A percentile compares a stretch with the other conserved stretches of the same genome.
These are phyloP conservation scores for Penicillium goetzii DNA, from an alignment of 495 filamentous ascomycete species.

Conservation along the genomic window DNA sequence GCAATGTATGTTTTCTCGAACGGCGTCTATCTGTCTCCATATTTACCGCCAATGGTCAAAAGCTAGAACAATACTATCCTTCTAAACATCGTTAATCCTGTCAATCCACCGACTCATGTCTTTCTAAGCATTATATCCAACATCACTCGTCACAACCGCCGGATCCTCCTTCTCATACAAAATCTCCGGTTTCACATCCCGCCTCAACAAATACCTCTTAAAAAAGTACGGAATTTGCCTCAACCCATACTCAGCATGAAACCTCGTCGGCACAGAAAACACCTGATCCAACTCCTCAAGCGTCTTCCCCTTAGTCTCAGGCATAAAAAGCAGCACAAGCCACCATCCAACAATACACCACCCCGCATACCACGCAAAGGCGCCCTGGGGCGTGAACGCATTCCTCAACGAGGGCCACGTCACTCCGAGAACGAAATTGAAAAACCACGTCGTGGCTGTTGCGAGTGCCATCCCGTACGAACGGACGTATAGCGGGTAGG, in stretches of 20 bases:
- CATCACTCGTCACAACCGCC: slow-evolving; percentile 19
- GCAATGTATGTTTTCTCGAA: no score
- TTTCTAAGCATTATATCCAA: slow-evolving; percentile 34
- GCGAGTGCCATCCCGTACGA: slow-evolving; percentile 69
- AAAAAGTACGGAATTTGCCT: slow-evolving; percentile 53
- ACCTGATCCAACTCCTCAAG: slow-evolving; percentile 54
- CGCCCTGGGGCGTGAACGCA: slow-evolving; percentile 52
- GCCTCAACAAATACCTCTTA: slow-evolving; percentile 48
- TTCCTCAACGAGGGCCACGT: slow-evolving; percentile 64
- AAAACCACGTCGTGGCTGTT: slow-evolving; percentile 70
- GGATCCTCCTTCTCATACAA: slow-evolving; percentile 47
- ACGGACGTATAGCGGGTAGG: slow-evolving; percentile 76
- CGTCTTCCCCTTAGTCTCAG: slow-evolving; percentile 55
- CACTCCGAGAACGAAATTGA: slow-evolving; percentile 42
- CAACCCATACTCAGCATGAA: slow-evolving; percentile 50
- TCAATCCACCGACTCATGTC: neutral
- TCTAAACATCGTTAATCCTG: neutral
- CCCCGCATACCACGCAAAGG: slow-evolving; percentile 60
- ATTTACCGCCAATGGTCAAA: neutral
- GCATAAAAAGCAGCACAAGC: slow-evolving; percentile 53
- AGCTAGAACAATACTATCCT: neutral
- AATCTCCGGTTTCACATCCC: slow-evolving; percentile 40
- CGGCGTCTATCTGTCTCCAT: no score
- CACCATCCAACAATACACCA: slow-evolving; percentile 55
- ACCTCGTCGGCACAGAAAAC: slow-evolving; percentile 55